phyloP scores from a whole-genome alignment of 176 grass and related monocot species.

The Triticum urartu region DNA sequence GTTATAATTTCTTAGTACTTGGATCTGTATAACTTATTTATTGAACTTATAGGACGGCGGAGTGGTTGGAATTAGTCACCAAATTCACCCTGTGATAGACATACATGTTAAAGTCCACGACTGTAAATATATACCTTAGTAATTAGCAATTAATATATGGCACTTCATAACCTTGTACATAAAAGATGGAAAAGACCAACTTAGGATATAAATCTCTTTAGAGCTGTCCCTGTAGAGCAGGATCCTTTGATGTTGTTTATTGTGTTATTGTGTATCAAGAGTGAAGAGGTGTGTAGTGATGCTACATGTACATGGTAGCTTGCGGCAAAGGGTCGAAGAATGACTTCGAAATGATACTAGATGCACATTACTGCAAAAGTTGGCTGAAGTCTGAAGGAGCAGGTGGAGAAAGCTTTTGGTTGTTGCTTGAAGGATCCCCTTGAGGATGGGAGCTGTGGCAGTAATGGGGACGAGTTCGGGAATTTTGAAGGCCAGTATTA shows the following conservation, averaged over 20 bases:
- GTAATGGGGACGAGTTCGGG: not conserved
- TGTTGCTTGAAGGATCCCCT: slow-evolving; percentile 2
- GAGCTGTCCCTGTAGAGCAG: not conserved
- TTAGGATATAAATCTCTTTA: slow-evolving; percentile 10
- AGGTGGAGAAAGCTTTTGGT: slow-evolving; percentile 1
- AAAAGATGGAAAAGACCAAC: not conserved
- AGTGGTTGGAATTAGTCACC: not conserved
- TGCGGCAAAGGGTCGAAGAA: not conserved
- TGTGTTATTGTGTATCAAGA: not conserved
- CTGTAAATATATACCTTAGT: not conserved
- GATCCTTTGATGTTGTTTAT: slow-evolving; percentile 4
- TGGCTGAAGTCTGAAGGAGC: slow-evolving; percentile 12
- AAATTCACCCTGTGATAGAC: not conserved
- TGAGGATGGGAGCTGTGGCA: slow-evolving; percentile 5
- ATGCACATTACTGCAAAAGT: not conserved
- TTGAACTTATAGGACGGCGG: not conserved
- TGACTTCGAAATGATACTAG: slow-evolving; percentile 10
- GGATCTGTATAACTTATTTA: not conserved
- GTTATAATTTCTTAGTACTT: slow-evolving; percentile 9
- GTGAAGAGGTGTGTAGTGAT: not conserved
- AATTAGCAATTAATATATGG: slow-evolving; percentile 5
- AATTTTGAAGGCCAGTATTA: slow-evolving; percentile 14
- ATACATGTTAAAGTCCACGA: not conserved
- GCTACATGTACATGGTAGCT: slow-evolving; percentile 4
- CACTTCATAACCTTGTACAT: not conserved